Conservation (phyloP, 2,329 filamentous ascomycete species). For the Cytospora piceicola region DNA sequence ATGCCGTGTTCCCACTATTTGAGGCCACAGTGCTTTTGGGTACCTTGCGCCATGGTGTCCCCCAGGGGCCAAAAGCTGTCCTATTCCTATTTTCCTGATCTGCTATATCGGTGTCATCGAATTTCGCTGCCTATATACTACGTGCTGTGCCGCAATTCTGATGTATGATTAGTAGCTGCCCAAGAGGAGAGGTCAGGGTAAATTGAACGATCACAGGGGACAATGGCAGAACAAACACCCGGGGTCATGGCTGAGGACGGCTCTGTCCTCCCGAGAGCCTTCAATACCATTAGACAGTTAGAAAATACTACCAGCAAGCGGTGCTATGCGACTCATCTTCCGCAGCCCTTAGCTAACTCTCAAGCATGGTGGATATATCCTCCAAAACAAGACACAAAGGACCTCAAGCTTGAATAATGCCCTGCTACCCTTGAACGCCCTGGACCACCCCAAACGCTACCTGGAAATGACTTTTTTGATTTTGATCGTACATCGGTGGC, state of each 20-base stretch:
- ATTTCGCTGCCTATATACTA: conserved; percentile 15
- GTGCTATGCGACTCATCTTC: background rate
- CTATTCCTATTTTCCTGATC: background rate
- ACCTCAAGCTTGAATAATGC: background rate
- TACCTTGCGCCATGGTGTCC: background rate
- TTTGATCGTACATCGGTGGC: background rate
- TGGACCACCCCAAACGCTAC: background rate
- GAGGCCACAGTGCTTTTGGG: background rate
- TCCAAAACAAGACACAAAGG: background rate
- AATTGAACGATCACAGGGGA: background rate
- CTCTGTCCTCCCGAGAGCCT: background rate
- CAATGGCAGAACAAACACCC: background rate
- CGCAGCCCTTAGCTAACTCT: background rate
- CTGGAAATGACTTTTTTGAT: background rate
- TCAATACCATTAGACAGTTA: conserved; percentile 7
- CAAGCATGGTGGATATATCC: conserved; percentile 5
- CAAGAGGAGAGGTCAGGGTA: background rate
- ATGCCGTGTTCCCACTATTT: background rate
- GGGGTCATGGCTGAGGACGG: background rate
- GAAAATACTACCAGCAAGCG: background rate
- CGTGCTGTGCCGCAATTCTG: conserved; percentile 9
- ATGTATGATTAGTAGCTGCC: background rate
- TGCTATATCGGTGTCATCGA: background rate
- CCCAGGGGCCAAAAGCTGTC: background rate
- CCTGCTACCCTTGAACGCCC: background rate